Base-by-base conservation (phyloP, 176 grass and related monocot species). In the Olyra latifolia region DNA sequence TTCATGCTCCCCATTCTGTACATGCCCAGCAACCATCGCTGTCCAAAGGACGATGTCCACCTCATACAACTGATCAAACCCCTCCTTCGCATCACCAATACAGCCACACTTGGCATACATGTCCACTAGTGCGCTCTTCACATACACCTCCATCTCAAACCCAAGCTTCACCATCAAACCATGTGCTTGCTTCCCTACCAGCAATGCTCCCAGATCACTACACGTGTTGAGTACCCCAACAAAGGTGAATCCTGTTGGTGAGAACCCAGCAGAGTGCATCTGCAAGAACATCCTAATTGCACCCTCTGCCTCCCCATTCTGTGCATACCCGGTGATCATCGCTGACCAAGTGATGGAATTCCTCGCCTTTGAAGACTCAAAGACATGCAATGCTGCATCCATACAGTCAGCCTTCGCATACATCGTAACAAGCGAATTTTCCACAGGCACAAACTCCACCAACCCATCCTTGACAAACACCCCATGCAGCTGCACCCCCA, bases 341-440 rank as follows among this genome's bases (percentile, higher is more conserved):
- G 87, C 93, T 0, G 93, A 95, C 90, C 93, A 95, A 44, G 93
- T 95, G 65, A 95, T 88, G 0, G 93, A 90, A n/a, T 83, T 90
- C 82, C 91, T 87, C 47, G 83, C 80, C 19, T 55, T 86, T 0
- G 87, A 81, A 2, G 82, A 87, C 4, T 85, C 75, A 69, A 95
- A 95, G 46, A 92, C 86, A 38, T 71, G 59, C 17, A 86, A 47
- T 6, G 93, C 90, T 48, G 81, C 84, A 52, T 80, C 81, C 84
- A 92, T 87, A 55, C 52, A 68, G 38, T 83, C 87, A 53, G 78
- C 81, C 81, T 95, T 95, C 1, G 85, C 84, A 60, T 95, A 95
- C 78, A 95, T 76, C 1, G 93, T 92, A 29, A 92, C 69, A 47
- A 95, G 87, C 1, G 90, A 92, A 69, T 95, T 95, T 54, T 95